These are phyloP conservation scores for Aspergillus sp. DNA, from an alignment of 2,329 filamentous ascomycete species.

Conservation along the genomic window DNA sequence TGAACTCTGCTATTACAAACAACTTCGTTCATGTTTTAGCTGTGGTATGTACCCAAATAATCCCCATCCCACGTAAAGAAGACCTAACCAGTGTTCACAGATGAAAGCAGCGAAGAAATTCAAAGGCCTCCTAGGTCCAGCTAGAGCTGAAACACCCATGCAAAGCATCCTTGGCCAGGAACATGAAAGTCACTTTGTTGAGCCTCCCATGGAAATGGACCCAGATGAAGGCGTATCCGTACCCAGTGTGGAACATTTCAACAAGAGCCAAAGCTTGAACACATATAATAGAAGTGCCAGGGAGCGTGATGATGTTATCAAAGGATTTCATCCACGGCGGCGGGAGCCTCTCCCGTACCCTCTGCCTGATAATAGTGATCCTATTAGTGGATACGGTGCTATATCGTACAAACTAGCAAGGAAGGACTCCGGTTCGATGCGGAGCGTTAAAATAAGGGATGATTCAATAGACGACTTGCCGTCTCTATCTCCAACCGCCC, in stretches of 20 bases:
- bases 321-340: constrained; percentile 50
- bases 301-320: constrained; percentile 52
- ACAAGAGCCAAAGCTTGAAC: constrained; percentile 39
- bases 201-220: constrained; percentile 57
- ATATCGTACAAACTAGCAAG: constrained; percentile 21
- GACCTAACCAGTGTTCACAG: constrained; percentile 41
- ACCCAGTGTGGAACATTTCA: constrained; percentile 16
- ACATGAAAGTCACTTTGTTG: constrained; percentile 54
- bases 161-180: constrained; percentile 61
- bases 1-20: constrained; percentile 84
- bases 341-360: constrained; percentile 7
- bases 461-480: constrained; percentile 22
- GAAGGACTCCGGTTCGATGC: constrained; percentile 28
- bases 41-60: constrained; percentile 57
- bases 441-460: constrained; percentile 19
- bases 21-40: constrained; percentile 85
- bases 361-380: constrained; percentile 15
- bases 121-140: constrained; percentile 68
- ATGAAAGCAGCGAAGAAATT: constrained; percentile 91
- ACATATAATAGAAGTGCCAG: constrained; percentile 51
- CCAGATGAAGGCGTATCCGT: constrained; percentile 33
- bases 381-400: constrained; percentile 15
- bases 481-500: constrained; percentile 28
- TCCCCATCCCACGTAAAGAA: background rate
- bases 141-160: constrained; percentile 51